Evolutionary conservation across 371 early-diverging fungal species (phyloP), one percentile per base, ranked within the genome.

Genomic region (Mucor saturninus): DNA sequence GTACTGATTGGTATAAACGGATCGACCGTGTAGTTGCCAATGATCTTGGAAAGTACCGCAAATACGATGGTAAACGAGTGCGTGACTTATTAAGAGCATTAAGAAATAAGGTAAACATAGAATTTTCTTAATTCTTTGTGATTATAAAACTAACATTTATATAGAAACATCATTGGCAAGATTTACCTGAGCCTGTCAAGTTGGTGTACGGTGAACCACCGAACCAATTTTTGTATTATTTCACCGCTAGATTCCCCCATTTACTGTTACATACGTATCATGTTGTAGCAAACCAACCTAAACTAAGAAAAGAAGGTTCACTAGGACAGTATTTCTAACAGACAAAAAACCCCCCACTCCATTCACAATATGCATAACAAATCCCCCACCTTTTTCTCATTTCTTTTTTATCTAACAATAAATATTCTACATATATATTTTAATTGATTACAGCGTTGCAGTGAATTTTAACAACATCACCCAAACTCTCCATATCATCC

Each of bases 91-190:
- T 98, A 65, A 87, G 99, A 39, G 94, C 93, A 2, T 74, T 98
- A 50, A 83, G 98, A 56, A 98, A 98, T 71, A 97, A 96, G 69
- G 69, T 69, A 68, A 59, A 5, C 5, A 21, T 21, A 21, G 0
- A 21, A 21, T 21, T 21, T 21, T 21, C 21, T 21, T 21, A 21
- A 21, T 21, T 21, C 21, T 21, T 21, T 21, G 1, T 21, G 21
- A 1, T 21, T 21, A 21, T 21, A 1, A 21, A 21, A 30, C 28
- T 28, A 8, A 13, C 15, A 21, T 48, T 13, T 37, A 6, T 48
- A 10, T 56, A 68, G 93, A 95, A 95, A 89, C 94, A 96, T 69
- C 98, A 98, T 70, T 98, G 93, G 82, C 94, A 95, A 72, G 98
- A 98, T 74, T 76, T 97, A 61, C 89, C 94, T 2, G 80, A 77